A percentile compares a stretch with the other conserved stretches of the same genome.
phyloP scores from a whole-genome alignment of 495 filamentous ascomycete species.

The Penicillium roqueforti region DNA sequence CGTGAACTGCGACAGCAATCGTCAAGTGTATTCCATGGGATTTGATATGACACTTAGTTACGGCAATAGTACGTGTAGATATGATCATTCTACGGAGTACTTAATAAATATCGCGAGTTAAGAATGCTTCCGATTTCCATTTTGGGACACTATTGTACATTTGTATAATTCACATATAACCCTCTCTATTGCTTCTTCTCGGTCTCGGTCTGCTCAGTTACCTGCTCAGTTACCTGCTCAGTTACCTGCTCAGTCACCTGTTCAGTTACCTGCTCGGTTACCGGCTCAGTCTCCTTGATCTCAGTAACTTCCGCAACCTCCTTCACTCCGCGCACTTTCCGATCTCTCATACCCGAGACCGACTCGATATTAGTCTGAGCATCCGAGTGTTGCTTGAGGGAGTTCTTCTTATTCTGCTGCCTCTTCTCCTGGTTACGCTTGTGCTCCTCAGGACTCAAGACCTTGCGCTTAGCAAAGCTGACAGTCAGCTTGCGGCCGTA shows the following conservation, averaged over 20 bases:
- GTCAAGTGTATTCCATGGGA: background rate
- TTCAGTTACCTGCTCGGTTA: no score
- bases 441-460: background rate
- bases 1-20: no score
- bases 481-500: constrained; percentile 64
- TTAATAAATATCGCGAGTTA: background rate
- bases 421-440: constrained; percentile 3
- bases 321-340: background rate
- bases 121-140: background rate
- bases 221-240: background rate
- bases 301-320: background rate
- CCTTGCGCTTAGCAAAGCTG: constrained; percentile 49
- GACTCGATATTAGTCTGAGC: background rate
- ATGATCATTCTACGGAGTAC: background rate
- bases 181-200: background rate
- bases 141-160: background rate
- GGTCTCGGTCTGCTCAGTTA: background rate
- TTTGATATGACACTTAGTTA: no score
- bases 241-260: background rate
- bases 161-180: background rate
- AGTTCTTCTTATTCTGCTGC: background rate
- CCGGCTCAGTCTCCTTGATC: background rate
- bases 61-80: background rate
- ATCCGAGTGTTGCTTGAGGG: no score
- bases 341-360: background rate